These are phyloP conservation scores for Puccinia triticina DNA, from an alignment of 1,284 basidiomycete genomes.

Conservation along the genomic window DNA sequence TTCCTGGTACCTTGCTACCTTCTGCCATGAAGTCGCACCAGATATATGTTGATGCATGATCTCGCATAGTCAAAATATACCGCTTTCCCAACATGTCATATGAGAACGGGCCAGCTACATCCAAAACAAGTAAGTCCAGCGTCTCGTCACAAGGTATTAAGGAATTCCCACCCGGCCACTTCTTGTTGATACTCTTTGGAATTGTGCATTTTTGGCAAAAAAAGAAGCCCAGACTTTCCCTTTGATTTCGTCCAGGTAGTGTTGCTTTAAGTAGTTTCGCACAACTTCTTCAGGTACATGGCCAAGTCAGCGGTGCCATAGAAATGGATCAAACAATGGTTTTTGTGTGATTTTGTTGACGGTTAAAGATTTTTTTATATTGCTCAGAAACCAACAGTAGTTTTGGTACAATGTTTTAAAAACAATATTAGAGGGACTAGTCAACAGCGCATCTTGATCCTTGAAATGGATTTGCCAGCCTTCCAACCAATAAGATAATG, in stretches of 20 bases:
- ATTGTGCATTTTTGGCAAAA: not conserved
- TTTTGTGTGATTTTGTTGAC: constrained; percentile 3
- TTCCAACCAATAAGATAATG: not conserved
- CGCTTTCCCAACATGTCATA: not conserved
- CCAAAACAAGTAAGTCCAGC: not conserved
- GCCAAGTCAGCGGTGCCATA: constrained; percentile 4
- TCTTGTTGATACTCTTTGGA: not conserved
- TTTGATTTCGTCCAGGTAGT: not conserved
- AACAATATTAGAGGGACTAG: not conserved
- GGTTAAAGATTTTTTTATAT: too few relatives aligned
- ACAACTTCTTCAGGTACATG: not conserved
- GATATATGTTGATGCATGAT: constrained; percentile 19
- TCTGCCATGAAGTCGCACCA: not conserved
- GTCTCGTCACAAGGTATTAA: not conserved
- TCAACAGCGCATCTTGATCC: not conserved
- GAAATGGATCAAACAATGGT: not conserved
- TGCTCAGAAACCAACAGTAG: not conserved
- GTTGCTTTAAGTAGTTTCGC: not conserved
- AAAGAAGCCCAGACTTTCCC: not conserved
- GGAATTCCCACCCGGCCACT: not conserved
- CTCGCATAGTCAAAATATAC: not conserved
- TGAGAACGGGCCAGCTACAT: not conserved
- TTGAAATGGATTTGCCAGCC: not conserved
- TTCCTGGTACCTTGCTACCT: not conserved
- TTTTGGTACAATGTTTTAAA: not conserved